Conservation (phyloP, 805 yeast genomes). For the Tetrapisispora taiwanensis region DNA sequence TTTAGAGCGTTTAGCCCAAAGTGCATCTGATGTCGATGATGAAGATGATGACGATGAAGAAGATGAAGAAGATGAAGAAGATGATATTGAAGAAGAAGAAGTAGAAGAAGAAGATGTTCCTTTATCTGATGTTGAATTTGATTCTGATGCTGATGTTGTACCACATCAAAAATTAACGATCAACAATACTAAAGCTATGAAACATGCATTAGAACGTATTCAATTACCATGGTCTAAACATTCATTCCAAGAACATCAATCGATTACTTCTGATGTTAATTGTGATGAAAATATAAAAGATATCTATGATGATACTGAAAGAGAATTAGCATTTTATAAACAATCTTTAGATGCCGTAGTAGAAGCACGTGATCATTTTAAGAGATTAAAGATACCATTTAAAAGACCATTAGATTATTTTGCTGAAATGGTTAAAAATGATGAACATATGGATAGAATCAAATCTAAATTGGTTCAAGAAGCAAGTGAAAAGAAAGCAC, state of each 20-base stretch:
- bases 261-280: constrained; percentile 49
- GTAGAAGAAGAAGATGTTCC: constrained; percentile 78
- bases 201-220: constrained; percentile 56
- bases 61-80: constrained; percentile 39
- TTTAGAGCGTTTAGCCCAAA: constrained; percentile 44
- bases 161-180: constrained; percentile 85
- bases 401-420: constrained; percentile 91
- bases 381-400: constrained; percentile 72
- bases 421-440: constrained; percentile 97
- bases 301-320: constrained; percentile 88
- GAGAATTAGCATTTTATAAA: constrained; percentile 90
- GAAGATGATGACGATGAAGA: constrained; percentile 38
- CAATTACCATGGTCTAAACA: constrained; percentile 49
- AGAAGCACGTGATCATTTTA: constrained; percentile 55
- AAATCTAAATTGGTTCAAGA: constrained; percentile 72
- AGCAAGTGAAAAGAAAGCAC: constrained; percentile 74
- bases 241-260: constrained; percentile 77
- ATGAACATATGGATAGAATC: constrained; percentile 94
- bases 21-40: constrained; percentile 43
- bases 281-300: constrained; percentile 66
- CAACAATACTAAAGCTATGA: constrained; percentile 78
- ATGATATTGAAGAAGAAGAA: constrained; percentile 47
- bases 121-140: constrained; percentile 82
- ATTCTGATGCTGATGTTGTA: constrained; percentile 88
- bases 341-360: constrained; percentile 83